phyloP scores from a whole-genome alignment of 306 rosid genomes.

The Heteromeles arbutifolia region DNA sequence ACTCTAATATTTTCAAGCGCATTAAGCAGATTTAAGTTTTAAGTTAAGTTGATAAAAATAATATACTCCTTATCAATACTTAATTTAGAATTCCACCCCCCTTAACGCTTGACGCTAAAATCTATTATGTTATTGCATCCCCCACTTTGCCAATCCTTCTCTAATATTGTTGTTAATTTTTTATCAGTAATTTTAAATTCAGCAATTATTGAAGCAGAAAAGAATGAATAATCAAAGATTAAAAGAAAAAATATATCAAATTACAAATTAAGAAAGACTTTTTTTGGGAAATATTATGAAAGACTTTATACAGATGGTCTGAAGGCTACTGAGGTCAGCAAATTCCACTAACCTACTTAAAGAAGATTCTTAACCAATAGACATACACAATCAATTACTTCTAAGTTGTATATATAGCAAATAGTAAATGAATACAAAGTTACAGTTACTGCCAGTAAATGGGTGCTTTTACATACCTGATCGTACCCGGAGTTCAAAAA shows the following conservation, averaged over 20 bases:
- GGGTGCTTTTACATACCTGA: background rate
- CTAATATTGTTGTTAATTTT: background rate
- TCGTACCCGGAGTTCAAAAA: too few species aligned
- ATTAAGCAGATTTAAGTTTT: too few species aligned
- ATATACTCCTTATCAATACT: too few species aligned
- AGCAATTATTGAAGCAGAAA: background rate
- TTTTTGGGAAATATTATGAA: too few species aligned
- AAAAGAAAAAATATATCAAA: background rate
- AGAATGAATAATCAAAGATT: background rate
- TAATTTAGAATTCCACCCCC: fast-evolving
- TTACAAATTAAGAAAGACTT: too few species aligned
- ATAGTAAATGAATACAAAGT: background rate
- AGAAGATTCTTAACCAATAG: background rate
- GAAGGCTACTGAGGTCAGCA: background rate
- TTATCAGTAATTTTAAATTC: background rate
- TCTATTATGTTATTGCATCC: background rate
- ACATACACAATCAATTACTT: background rate
- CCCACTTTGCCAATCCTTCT: background rate
- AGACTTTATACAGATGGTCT: background rate
- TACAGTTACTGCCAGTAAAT: background rate
- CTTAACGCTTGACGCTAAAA: background rate
- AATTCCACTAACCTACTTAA: background rate
- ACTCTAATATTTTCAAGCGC: background rate
- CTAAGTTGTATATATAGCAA: too few species aligned
- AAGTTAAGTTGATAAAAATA: too few species aligned